Conservation (phyloP, 495 filamentous ascomycete species). For the Trichocladium uniseriatum region DNA sequence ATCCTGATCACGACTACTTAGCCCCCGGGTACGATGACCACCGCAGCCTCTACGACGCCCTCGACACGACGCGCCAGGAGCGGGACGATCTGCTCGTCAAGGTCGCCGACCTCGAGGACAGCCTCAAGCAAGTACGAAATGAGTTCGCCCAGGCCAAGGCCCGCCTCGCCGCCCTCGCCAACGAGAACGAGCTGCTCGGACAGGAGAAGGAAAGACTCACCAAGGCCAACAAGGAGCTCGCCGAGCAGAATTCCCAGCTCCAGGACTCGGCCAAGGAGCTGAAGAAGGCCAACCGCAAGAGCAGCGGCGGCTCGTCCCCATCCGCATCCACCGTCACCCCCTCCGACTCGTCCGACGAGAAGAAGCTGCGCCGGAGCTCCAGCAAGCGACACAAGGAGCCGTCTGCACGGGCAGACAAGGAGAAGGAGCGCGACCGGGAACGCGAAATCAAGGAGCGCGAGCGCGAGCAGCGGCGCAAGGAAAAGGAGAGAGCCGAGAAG, state of each 20-base stretch:
- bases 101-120: constrained; percentile 35
- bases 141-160: constrained; percentile 60
- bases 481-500: constrained; percentile 10
- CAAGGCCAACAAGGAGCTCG: constrained; percentile 73
- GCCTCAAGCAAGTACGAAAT: constrained; percentile 35
- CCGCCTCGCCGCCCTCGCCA: constrained; percentile 72
- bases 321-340: constrained; percentile 15
- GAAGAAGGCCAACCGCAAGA: constrained; percentile 49
- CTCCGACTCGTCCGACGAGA: constrained; percentile 20
- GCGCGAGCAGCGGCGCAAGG: constrained; percentile 15
- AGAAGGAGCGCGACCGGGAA: constrained; percentile 17
- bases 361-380: constrained; percentile 21
- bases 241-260: constrained; percentile 76
- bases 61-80: constrained; percentile 5
- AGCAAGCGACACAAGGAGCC: constrained; percentile 20
- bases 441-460: constrained; percentile 12
- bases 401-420: constrained; percentile 13
- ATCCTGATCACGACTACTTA: constrained; percentile 18
- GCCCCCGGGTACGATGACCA: constrained; percentile 18
- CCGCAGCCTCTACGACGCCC: constrained; percentile 14
- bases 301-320: constrained; percentile 13
- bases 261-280: constrained; percentile 74
- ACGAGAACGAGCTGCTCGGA: constrained; percentile 59
- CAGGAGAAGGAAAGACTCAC: constrained; percentile 58
- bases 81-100: constrained; percentile 19